Evolutionary conservation across 495 filamentous ascomycete species (phyloP).

Genomic region (Aspergillus olivimuriae): DNA sequence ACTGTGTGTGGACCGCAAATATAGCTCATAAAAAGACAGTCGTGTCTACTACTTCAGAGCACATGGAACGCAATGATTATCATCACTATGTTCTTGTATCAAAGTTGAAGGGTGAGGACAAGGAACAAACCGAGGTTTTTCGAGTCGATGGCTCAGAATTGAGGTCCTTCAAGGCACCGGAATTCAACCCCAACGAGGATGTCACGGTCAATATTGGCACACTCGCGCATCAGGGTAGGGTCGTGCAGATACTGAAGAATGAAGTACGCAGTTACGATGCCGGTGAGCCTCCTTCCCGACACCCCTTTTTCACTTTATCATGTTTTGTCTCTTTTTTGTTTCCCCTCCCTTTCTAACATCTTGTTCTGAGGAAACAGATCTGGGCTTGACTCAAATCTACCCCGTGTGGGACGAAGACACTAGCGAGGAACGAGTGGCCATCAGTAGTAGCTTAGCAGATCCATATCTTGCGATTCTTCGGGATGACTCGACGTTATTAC

Average conservation of each 20-base stretch:
- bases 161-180: slow-evolving; percentile 43
- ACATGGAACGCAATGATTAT: slow-evolving; percentile 37
- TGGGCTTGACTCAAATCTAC: slow-evolving; percentile 81
- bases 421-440: slow-evolving; percentile 66
- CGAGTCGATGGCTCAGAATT: slow-evolving; percentile 20
- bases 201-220: slow-evolving; percentile 75
- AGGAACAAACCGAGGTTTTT: slow-evolving; percentile 37
- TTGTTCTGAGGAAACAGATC: slow-evolving; percentile 48
- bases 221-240: slow-evolving; percentile 63
- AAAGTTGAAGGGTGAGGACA: slow-evolving; percentile 23
- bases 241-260: slow-evolving; percentile 77
- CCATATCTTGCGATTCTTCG: slow-evolving; percentile 81
- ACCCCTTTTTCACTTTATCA: too few species aligned
- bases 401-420: slow-evolving; percentile 85
- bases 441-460: slow-evolving; percentile 79
- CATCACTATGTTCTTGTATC: slow-evolving; percentile 35
- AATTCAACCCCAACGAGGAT: slow-evolving; percentile 85
- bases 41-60: slow-evolving; percentile 41
- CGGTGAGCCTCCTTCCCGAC: slow-evolving; percentile 62
- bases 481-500: slow-evolving; percentile 69
- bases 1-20: slow-evolving; percentile 32
- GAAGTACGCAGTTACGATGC: slow-evolving; percentile 85
- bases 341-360: too few species aligned
- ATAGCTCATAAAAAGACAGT: slow-evolving; percentile 11
- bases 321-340: too few species aligned